A percentile compares a stretch with the other conserved stretches of the same genome.
Evolutionary conservation across 192 early-diverging fungal species (phyloP).

Genomic region (Coemansia sp.): DNA sequence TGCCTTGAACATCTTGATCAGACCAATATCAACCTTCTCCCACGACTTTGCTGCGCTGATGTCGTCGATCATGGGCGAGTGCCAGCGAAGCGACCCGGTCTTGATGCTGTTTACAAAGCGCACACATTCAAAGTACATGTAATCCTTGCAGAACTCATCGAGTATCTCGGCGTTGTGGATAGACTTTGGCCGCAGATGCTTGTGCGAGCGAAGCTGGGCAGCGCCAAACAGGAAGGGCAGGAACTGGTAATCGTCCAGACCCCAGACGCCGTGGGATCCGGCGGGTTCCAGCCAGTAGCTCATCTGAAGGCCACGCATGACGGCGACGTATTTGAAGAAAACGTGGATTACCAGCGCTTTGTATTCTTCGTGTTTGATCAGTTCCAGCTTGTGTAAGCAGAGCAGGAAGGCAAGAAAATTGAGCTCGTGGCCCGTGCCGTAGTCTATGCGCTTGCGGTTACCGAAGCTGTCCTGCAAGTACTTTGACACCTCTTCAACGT

Average conservation of each 20-base stretch:
- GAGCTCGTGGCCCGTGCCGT: slow-evolving; percentile 96
- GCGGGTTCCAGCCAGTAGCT: slow-evolving; percentile 97
- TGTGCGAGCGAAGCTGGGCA: slow-evolving; percentile 84
- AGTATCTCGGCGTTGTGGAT: slow-evolving; percentile 89
- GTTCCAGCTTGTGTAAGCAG: slow-evolving; percentile 72
- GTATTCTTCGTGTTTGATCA: slow-evolving; percentile 68
- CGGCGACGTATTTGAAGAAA: slow-evolving; percentile 76
- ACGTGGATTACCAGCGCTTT: slow-evolving; percentile 74
- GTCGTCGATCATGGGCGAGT: slow-evolving; percentile 93
- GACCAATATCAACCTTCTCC: slow-evolving; percentile 87
- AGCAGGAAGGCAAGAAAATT: slow-evolving; percentile 86
- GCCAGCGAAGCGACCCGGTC: slow-evolving; percentile 73
- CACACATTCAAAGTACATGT: slow-evolving; percentile 96
- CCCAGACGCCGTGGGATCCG: slow-evolving; percentile 99
- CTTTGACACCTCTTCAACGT: slow-evolving; percentile 60
- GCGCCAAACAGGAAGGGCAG: slow-evolving; percentile 93
- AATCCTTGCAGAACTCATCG: slow-evolving; percentile 83
- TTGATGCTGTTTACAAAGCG: slow-evolving; percentile 82
- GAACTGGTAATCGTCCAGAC: slow-evolving; percentile 97
- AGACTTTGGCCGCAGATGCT: slow-evolving; percentile 88
- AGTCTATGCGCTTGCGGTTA: slow-evolving; percentile 90
- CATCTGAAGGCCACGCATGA: slow-evolving; percentile 89
- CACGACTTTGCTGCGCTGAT: slow-evolving; percentile 85
- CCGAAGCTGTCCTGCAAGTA: slow-evolving; percentile 89
- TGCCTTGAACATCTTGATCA: slow-evolving; percentile 92